A percentile compares a stretch with the other conserved stretches of the same genome.
Conservation (phyloP, 202 grass and related monocot species). For the Zoysia matrella region DNA sequence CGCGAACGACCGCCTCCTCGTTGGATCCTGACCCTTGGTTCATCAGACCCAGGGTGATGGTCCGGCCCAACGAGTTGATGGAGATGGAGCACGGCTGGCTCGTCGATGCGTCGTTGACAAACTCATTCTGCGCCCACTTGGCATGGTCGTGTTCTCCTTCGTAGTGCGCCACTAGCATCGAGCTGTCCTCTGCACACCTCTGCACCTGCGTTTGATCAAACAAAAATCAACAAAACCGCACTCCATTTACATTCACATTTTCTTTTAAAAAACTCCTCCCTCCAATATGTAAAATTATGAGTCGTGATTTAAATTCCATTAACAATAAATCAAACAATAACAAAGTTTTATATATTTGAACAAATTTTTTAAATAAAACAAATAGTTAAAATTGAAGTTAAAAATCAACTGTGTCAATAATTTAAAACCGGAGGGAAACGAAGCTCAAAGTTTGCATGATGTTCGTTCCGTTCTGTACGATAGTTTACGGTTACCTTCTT, state of each 20-base stretch:
- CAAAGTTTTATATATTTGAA: too few relatives aligned
- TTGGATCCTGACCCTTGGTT: slow-evolving; percentile 19
- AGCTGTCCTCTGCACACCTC: slow-evolving; percentile 62
- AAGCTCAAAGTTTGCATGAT: too few relatives aligned
- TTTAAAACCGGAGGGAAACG: too few relatives aligned
- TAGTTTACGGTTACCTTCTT: slow-evolving; percentile 62
- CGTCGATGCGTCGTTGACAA: neutral
- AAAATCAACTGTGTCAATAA: too few relatives aligned
- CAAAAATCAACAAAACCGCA: neutral
- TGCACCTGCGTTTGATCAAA: slow-evolving; percentile 54
- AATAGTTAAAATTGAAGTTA: too few relatives aligned
- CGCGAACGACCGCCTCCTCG: neutral
- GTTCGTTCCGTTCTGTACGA: too few relatives aligned
- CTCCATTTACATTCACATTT: too few relatives aligned
- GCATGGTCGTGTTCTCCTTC: slow-evolving; percentile 77
- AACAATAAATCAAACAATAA: too few relatives aligned
- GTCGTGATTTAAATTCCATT: too few relatives aligned
- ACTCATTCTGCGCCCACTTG: neutral
- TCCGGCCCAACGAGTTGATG: slow-evolving; percentile 45
- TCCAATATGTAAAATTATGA: too few relatives aligned
- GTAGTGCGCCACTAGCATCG: slow-evolving; percentile 70
- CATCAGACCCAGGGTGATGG: slow-evolving; percentile 52
- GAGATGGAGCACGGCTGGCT: slow-evolving; percentile 38
- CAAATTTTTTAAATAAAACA: too few relatives aligned
- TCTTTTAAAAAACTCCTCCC: too few relatives aligned